Base-by-base conservation (phyloP, 768 basidiomycete genomes). In the Lyophyllum decastes region DNA sequence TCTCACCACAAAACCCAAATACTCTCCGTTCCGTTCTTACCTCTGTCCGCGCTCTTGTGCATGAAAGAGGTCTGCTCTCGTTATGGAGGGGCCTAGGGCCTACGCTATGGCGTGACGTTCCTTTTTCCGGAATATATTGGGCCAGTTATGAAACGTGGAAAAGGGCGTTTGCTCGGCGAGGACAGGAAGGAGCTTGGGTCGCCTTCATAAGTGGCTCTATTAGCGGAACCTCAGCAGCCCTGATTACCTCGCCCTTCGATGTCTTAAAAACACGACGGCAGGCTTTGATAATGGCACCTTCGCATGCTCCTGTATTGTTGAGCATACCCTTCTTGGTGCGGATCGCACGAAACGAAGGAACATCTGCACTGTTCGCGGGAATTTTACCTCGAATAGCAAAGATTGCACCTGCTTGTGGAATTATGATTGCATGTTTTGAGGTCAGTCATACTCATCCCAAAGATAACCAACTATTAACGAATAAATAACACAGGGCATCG, bases 381-480 rank as follows among this genome's bases (percentile, higher is more conserved):
- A 74, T 94, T 40, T 72, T 87, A 8, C 96, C 96, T 50, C 87
- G 97, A 38, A 86, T 95, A 52, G 94, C 87, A 43, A 99, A 98
- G 73, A 96, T 97, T 61, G 94, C 94, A 11, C 97, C 97, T 38
- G 97, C 96, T 41, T 99, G 97, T 72, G 96, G 96, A 22, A 89
- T 99, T 63, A 98, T 98, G 96, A 97, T 98, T 70, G 86, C 92
- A 55, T 95, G 89, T 71, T 98, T 89, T 69, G 95, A 98, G 85
- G 95, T 87, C 63, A 27, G 82, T 73, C 21, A 11, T 35, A 8
- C 19, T 38, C 52, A 34, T n/a, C 51, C 56, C 25, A 35, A 12
- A 56, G 34, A 25, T 22, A 19, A 5, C 19, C 17, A 1, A 11
- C 40, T 46, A 47, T 56, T 72, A 34, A 72, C 22, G 11, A 33